A percentile compares a stretch with the other conserved stretches of the same genome.
phyloP scores from a whole-genome alignment of 192 early-diverging fungal species.

The Ramicandelaber brevisporus region DNA sequence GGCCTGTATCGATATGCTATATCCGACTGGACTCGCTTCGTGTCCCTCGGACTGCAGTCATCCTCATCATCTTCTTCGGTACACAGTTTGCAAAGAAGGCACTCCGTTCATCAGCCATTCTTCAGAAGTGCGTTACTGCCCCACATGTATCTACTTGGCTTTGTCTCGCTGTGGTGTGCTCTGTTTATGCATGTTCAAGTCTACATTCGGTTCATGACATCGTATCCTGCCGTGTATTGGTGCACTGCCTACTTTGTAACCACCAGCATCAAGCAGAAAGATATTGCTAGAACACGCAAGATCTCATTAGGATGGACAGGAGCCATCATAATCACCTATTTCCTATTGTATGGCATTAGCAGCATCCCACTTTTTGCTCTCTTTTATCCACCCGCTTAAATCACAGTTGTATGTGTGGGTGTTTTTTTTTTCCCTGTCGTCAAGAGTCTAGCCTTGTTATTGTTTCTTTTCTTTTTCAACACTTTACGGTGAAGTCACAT shows the following conservation, averaged over 20 bases:
- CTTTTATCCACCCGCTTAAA: conserved; percentile 73
- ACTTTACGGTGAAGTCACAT: too few relatives aligned
- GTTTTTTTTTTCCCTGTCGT: too few relatives aligned
- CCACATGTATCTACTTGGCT: conserved; percentile 39
- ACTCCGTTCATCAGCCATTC: conserved; percentile 1
- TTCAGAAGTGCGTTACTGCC: conserved; percentile 13
- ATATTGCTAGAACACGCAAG: not conserved
- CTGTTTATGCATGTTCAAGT: conserved; percentile 82
- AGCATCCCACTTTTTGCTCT: conserved; percentile 62
- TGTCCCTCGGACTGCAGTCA: conserved; percentile 25
- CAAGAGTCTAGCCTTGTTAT: too few relatives aligned
- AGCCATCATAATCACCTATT: conserved; percentile 25
- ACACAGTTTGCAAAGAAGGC: not conserved
- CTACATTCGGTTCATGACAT: conserved; percentile 63
- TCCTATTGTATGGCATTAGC: conserved; percentile 44
- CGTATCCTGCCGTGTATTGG: conserved; percentile 58
- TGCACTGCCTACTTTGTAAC: conserved; percentile 27
- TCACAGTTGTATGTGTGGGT: too few relatives aligned
- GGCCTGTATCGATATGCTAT: conserved; percentile 28
- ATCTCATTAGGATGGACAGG: conserved; percentile 2
- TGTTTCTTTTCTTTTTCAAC: too few relatives aligned
- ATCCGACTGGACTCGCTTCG: conserved; percentile 20
- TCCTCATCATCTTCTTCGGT: not conserved
- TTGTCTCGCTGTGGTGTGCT: conserved; percentile 38
- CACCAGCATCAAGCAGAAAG: not conserved